Conservation (phyloP, 2,329 filamentous ascomycete genomes). For the Didymella glomerata region DNA sequence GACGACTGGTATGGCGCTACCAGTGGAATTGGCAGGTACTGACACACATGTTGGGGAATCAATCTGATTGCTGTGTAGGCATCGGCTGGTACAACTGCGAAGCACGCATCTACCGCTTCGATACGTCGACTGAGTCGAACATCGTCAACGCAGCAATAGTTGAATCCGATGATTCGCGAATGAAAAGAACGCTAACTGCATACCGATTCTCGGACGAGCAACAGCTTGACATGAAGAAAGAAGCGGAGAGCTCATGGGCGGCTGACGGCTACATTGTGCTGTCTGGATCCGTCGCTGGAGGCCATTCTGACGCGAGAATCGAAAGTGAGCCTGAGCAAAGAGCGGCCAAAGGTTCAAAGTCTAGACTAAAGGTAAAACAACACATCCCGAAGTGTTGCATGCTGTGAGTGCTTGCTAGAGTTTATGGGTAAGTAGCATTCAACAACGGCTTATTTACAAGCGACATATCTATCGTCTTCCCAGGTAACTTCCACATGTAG, state of each 20-base stretch:
- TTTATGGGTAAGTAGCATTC: not conserved
- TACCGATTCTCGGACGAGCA: constrained; percentile 7
- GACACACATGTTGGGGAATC: not conserved
- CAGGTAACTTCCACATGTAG: not conserved
- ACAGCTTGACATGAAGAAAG: constrained; percentile 18
- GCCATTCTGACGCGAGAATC: not conserved
- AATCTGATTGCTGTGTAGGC: constrained; percentile 14
- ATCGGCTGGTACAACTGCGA: constrained; percentile 35
- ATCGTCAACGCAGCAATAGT: constrained; percentile 21
- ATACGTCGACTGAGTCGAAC: constrained; percentile 9
- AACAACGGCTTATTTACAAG: not conserved
- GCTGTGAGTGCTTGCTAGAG: not conserved
- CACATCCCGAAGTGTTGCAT: not conserved
- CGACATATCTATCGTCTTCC: not conserved
- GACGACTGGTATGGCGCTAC: constrained; percentile 67
- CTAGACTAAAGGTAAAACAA: not conserved
- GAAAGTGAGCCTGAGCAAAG: not conserved
- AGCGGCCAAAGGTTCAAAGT: not conserved
- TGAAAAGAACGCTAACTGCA: not conserved
- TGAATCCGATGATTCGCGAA: constrained; percentile 21
- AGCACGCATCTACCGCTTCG: constrained; percentile 26
- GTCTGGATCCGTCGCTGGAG: not conserved
- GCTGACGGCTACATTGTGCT: constrained; percentile 23
- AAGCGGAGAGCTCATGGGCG: constrained; percentile 22
- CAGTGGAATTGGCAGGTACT: constrained; percentile 21